Evolutionary conservation across 2,329 filamentous ascomycete species (phyloP), one percentile per base, ranked within the genome.

Genomic region (Amylocarpus encephaloides): DNA sequence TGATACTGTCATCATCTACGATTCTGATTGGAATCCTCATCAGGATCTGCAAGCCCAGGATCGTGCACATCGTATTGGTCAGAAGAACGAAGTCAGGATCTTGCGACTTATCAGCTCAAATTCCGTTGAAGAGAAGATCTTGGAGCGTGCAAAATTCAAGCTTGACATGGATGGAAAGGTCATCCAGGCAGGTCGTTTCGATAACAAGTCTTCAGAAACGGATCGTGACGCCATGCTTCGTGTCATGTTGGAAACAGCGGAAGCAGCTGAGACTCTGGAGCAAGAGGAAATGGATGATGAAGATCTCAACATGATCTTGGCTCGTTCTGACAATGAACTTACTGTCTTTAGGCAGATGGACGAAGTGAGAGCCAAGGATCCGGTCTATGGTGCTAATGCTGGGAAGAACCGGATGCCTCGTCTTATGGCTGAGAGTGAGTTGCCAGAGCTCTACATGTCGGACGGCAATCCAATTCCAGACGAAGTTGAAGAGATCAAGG

Each of bases 91-190:
- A 70, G 93, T 98, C 50, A 87, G 93, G 62, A 98, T 98, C 67
- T 73, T 98, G 53, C 85, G 93, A 69, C 77, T 98, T 40, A 97
- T 98, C 69, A 96, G 86, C 58, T 94, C 90, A 9, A 95, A 95
- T 64, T 97, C 93, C 0, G 91, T 98, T 2, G 93, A 98, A 70
- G 93, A 98, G 71, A 96, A 97, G 76, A 98, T 98, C 66, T 75
- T 98, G 46, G 93, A 97, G 68, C 86, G 92, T 67, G 93, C 93
- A 2, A 86, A 95, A 60, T 98, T 86, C 79, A 98, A 98, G 78
- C 80, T 98, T 58, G 92, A 97, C 68, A 96, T 98, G 86, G 93
- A 98, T 66, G 92, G 93, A 73, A 98, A 98, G 71, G 91, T 98
- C 66, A 98, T 98, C 61, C 93, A 98, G 68, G 93, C 93, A 52